phyloP scores from a whole-genome alignment of 805 yeast genomes.

The Saccharomycopsis capsularis region DNA sequence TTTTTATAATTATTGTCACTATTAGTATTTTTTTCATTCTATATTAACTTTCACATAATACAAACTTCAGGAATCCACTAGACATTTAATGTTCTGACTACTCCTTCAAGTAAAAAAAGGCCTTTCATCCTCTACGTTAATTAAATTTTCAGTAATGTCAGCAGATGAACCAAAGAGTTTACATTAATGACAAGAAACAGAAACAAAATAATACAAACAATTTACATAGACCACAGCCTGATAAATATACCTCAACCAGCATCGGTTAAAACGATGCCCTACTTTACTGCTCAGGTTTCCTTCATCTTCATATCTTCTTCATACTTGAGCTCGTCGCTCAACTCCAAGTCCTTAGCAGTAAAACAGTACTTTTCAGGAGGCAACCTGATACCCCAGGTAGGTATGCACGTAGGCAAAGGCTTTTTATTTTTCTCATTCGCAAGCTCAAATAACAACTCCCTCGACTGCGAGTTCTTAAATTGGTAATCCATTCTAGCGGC shows the following conservation, averaged over 20 bases:
- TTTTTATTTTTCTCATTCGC: constrained; percentile 90
- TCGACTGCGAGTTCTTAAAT: constrained; percentile 86
- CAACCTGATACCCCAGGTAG: constrained; percentile 83
- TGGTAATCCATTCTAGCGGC: constrained; percentile 94
- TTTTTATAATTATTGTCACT: too few relatives aligned
- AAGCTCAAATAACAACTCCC: constrained; percentile 79
- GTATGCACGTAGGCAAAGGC: constrained; percentile 85
- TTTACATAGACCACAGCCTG: neutral
- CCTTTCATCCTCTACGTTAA: too few relatives aligned
- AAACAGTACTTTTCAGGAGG: constrained; percentile 98
- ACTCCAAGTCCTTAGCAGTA: constrained; percentile 73
- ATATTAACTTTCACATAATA: neutral
- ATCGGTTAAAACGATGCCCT: too few relatives aligned
- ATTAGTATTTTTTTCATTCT: too few relatives aligned
- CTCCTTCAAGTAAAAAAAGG: too few relatives aligned
- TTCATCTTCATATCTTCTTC: constrained; percentile 14
- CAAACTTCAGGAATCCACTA: too few relatives aligned
- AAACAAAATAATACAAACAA: neutral
- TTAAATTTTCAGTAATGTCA: too few relatives aligned
- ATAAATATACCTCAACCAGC: too few relatives aligned
- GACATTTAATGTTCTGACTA: too few relatives aligned
- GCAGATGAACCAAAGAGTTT: too few relatives aligned
- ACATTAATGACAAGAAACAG: too few relatives aligned
- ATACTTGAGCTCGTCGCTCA: constrained; percentile 40
- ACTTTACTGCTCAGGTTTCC: neutral